These are phyloP conservation scores for Suillus lakei DNA, from an alignment of 768 basidiomycete genomes.

Conservation along the genomic window DNA sequence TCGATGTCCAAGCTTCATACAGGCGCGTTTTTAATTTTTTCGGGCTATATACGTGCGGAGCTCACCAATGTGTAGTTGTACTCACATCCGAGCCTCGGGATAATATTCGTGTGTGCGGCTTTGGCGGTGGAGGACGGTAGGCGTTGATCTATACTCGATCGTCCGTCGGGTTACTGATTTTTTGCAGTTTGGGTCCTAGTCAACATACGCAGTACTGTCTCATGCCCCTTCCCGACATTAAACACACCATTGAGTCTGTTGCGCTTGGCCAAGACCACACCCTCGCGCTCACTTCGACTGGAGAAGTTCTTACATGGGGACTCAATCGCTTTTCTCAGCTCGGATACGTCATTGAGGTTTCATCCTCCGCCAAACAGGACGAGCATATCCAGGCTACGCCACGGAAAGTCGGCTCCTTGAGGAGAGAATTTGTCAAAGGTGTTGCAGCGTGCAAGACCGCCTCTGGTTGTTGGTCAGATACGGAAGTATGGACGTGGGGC, in stretches of 20 bases:
- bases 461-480: slow-evolving; percentile 86
- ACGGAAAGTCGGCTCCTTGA: slow-evolving; percentile 75
- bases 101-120: slow-evolving; percentile 88
- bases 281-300: slow-evolving; percentile 76
- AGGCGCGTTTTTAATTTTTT: slow-evolving; percentile 43
- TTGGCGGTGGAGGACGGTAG: slow-evolving; percentile 85
- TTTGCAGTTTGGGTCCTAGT: slow-evolving; percentile 66
- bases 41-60: background rate
- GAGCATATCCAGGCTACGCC: slow-evolving; percentile 81
- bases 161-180: slow-evolving; percentile 3
- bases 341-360: slow-evolving; percentile 78
- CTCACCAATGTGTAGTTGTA: slow-evolving; percentile 39
- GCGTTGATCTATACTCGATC: slow-evolving; percentile 22
- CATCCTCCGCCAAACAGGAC: slow-evolving; percentile 51
- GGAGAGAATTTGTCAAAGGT: slow-evolving; percentile 79
- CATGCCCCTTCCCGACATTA: slow-evolving; percentile 55
- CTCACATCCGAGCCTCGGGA: slow-evolving; percentile 75
- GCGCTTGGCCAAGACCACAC: slow-evolving; percentile 96
- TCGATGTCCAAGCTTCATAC: slow-evolving; percentile 91
- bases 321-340: slow-evolving; percentile 88
- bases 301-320: slow-evolving; percentile 92
- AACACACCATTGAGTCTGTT: slow-evolving; percentile 62
- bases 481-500: slow-evolving; percentile 86
- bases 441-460: slow-evolving; percentile 87
- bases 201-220: slow-evolving; percentile 82